phyloP scores from a whole-genome alignment of 768 basidiomycete species.

The Zangia roseola region DNA sequence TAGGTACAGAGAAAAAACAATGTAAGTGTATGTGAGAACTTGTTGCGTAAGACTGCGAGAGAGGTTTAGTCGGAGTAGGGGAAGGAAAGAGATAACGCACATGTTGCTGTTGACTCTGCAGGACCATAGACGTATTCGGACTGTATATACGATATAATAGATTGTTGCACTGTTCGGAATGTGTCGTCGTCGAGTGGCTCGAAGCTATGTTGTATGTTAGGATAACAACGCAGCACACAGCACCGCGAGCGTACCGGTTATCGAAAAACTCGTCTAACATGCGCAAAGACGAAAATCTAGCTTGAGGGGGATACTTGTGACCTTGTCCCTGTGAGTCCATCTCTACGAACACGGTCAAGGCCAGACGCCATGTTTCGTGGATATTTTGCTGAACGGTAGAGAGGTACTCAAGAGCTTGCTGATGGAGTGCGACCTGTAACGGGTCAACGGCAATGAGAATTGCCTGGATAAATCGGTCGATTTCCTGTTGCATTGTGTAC shows the following conservation, averaged over 20 bases:
- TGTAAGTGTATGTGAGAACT: conserved; percentile 88
- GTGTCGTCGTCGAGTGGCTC: conserved; percentile 68
- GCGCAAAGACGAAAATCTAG: conserved; percentile 77
- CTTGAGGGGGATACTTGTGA: conserved; percentile 68
- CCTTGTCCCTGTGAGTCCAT: conserved; percentile 51
- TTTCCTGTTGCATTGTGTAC: conserved; percentile 65
- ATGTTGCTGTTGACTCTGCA: conserved; percentile 78
- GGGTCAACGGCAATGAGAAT: conserved; percentile 88
- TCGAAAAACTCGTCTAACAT: conserved; percentile 83
- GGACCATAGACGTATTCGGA: conserved; percentile 85
- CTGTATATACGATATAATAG: conserved; percentile 78
- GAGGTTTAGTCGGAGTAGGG: conserved; percentile 4
- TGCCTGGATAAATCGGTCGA: conserved; percentile 77
- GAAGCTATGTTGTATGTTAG: conserved; percentile 41
- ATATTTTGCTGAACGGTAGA: conserved; percentile 74
- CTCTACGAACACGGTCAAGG: conserved; percentile 71
- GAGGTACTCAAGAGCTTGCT: conserved; percentile 84
- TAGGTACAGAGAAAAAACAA: conserved; percentile 89
- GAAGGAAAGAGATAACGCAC: conserved; percentile 50
- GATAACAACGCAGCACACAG: background rate
- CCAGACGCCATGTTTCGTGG: conserved; percentile 76
- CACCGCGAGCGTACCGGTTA: conserved; percentile 58
- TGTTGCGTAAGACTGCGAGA: conserved; percentile 81
- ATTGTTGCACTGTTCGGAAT: conserved; percentile 71
- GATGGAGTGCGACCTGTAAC: conserved; percentile 66